These are phyloP conservation scores for Pelargonium myrrhifolium DNA, from an alignment of 441 rosid species.

Conservation along the genomic window DNA sequence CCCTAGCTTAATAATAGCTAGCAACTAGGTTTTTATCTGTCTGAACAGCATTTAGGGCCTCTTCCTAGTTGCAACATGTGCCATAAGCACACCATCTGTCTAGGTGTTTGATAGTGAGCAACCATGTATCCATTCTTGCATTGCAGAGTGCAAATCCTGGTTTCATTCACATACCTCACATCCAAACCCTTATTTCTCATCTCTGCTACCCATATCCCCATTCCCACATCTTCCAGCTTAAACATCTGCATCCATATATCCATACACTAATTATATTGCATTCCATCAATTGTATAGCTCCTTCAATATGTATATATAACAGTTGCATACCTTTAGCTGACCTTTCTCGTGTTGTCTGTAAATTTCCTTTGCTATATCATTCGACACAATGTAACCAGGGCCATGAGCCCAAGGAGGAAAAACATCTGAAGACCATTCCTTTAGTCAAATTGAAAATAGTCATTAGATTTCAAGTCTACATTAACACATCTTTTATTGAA, in stretches of 20 bases:
- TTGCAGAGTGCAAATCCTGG: slow-evolving; percentile 45
- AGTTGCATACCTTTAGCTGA: slow-evolving; percentile 22
- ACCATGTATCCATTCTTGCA: slow-evolving; percentile 57
- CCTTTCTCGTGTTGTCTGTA: slow-evolving; percentile 17
- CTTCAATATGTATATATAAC: not conserved
- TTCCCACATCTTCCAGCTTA: slow-evolving; percentile 71
- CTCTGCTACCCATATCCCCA: slow-evolving; percentile 65
- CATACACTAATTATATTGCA: not conserved
- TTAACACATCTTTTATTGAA: not conserved
- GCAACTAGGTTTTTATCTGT: not conserved
- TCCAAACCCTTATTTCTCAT: slow-evolving; percentile 23
- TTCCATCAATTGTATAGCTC: no score
- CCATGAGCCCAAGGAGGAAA: slow-evolving; percentile 70
- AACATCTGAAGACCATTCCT: slow-evolving; percentile 51
- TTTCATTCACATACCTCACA: slow-evolving; percentile 44
- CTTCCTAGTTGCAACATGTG: slow-evolving; percentile 38
- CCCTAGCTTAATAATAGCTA: not conserved
- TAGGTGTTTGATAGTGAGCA: slow-evolving; percentile 62
- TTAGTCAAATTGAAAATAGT: no score
- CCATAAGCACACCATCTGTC: slow-evolving; percentile 69
- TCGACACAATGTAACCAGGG: slow-evolving; percentile 59
- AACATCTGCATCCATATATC: slow-evolving; percentile 38
- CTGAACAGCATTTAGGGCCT: slow-evolving; percentile 20
- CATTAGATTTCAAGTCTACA: not conserved
- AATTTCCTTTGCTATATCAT: slow-evolving; percentile 40